These are phyloP conservation scores for Pugionium cornutum DNA, from an alignment of 345 rosid genomes.

Conservation along the genomic window DNA sequence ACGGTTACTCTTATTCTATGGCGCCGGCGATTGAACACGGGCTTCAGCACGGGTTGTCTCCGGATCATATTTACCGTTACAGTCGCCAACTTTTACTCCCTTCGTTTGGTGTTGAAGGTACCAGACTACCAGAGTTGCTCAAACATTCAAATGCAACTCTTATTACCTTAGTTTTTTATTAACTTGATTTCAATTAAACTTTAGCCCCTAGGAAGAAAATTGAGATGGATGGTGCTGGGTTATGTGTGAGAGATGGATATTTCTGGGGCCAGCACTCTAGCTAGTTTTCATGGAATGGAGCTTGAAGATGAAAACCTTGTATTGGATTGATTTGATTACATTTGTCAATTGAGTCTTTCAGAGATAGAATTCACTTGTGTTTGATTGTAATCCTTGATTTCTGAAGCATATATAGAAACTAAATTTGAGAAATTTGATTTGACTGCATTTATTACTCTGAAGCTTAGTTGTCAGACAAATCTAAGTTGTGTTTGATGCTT, in stretches of 20 bases:
- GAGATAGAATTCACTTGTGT: background rate
- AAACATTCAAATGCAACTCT: constrained; percentile 1
- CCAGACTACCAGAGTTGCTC: background rate
- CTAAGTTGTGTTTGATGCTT: background rate
- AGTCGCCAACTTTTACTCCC: constrained; percentile 95
- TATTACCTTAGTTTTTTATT: background rate
- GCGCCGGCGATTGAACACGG: constrained; percentile 37
- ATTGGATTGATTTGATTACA: background rate
- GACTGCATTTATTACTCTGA: background rate
- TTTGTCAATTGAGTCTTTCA: background rate
- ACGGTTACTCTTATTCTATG: constrained; percentile 40
- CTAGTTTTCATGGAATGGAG: background rate
- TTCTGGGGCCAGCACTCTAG: constrained; percentile 1
- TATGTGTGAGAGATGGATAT: background rate
- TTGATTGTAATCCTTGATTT: background rate
- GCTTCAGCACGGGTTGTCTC: constrained; percentile 52
- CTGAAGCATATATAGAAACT: background rate
- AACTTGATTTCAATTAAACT: background rate
- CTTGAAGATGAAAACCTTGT: constrained; percentile 21
- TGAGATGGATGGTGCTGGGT: background rate
- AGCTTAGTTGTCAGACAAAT: background rate
- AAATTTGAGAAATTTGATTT: background rate
- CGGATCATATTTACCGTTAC: constrained; percentile 79
- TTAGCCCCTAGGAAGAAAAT: background rate
- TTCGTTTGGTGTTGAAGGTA: constrained; percentile 85